These are phyloP conservation scores for Gastrolobium bilobum DNA, from an alignment of 306 rosid genomes.

Conservation along the genomic window DNA sequence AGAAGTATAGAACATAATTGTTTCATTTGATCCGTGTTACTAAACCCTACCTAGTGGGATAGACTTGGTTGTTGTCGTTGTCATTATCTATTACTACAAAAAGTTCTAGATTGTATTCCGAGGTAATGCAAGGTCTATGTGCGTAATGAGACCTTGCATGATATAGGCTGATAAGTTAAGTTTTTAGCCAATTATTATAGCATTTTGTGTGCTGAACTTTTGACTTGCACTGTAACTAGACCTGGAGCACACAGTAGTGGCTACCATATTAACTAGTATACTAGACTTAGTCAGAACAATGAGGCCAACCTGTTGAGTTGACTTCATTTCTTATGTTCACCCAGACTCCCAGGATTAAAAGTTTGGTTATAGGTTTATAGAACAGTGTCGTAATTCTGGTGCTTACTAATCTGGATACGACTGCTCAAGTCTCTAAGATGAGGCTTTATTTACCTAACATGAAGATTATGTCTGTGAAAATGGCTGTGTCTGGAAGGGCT, in stretches of 20 bases:
- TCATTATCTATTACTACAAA: slow-evolving; percentile 1
- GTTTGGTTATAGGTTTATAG: slow-evolving; percentile 36
- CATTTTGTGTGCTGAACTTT: slow-evolving; percentile 34
- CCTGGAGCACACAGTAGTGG: slow-evolving; percentile 34
- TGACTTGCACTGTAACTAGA: slow-evolving; percentile 17
- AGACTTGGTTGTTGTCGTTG: not conserved
- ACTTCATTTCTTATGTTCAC: slow-evolving; percentile 13
- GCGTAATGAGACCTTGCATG: not conserved
- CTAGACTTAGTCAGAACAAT: not conserved
- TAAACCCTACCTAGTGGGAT: not conserved
- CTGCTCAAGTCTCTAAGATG: slow-evolving; percentile 32
- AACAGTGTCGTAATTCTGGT: slow-evolving; percentile 38
- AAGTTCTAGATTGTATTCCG: slow-evolving; percentile 29
- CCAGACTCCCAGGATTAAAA: slow-evolving; percentile 18
- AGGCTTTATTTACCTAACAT: slow-evolving; percentile 33
- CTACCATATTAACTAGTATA: slow-evolving; percentile 17
- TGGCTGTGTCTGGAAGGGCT: slow-evolving; percentile 29
- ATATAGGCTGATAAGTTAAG: not conserved
- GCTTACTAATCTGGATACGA: slow-evolving; percentile 37
- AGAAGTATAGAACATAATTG: not conserved
- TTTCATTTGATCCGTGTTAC: not conserved
- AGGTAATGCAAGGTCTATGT: not conserved
- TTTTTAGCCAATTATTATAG: slow-evolving; percentile 1
- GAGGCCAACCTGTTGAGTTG: slow-evolving; percentile 35
- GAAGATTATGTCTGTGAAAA: slow-evolving; percentile 23